These are phyloP conservation scores for Daedaleopsis nitida DNA, from an alignment of 768 basidiomycete genomes.

Conservation along the genomic window DNA sequence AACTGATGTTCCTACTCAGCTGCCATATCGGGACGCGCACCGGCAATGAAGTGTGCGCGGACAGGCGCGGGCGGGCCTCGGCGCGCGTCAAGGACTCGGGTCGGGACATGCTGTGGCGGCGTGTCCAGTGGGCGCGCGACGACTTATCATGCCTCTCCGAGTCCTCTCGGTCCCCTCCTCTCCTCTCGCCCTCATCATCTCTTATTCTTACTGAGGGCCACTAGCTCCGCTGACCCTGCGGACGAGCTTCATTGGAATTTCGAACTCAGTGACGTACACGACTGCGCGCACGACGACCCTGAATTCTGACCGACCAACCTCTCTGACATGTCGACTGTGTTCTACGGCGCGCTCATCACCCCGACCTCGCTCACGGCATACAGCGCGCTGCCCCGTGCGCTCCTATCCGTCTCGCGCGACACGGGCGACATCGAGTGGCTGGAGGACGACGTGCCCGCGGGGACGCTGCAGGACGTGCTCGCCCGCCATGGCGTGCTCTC, in stretches of 20 bases:
- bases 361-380: slow-evolving; percentile 47
- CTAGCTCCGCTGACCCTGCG: background rate
- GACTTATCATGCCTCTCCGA: background rate
- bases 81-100: too few species aligned
- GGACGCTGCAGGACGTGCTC: slow-evolving; percentile 51
- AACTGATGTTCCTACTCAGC: slow-evolving; percentile 1
- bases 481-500: slow-evolving; percentile 48
- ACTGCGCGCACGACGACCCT: background rate
- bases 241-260: background rate
- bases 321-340: slow-evolving; percentile 39
- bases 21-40: background rate
- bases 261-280: too few species aligned
- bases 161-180: background rate
- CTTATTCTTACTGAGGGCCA: background rate
- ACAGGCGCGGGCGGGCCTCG: background rate
- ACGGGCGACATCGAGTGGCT: slow-evolving; percentile 73
- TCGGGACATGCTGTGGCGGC: background rate
- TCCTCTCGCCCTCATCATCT: background rate
- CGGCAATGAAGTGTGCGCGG: background rate
- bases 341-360: slow-evolving; percentile 61
- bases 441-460: slow-evolving; percentile 53
- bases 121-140: background rate
- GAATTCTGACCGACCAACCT: background rate
- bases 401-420: slow-evolving; percentile 50
- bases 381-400: slow-evolving; percentile 49